These are phyloP conservation scores for Moesziomyces parantarcticus DNA, from an alignment of 1,284 basidiomycete genomes.

Conservation along the genomic window DNA sequence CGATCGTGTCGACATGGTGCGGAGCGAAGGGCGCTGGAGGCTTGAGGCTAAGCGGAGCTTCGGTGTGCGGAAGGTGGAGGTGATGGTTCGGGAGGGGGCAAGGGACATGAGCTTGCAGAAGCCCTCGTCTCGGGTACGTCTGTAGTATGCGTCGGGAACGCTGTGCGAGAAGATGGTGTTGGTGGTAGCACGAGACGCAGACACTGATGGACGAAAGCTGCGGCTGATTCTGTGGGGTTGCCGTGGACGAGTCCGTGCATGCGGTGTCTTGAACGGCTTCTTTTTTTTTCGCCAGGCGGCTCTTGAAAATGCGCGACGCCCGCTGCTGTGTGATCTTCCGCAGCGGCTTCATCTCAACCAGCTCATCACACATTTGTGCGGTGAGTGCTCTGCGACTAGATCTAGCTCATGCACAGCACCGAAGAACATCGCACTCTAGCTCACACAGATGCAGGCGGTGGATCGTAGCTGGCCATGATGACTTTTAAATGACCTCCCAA, in stretches of 20 bases:
- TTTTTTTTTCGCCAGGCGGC: background rate
- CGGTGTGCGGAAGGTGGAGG: slow-evolving; percentile 13
- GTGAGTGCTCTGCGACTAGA: background rate
- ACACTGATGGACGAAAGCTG: too few species aligned
- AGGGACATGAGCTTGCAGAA: background rate
- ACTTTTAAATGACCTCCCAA: slow-evolving; percentile 23
- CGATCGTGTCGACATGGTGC: slow-evolving; percentile 16
- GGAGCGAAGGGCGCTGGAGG: background rate
- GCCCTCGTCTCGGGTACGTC: too few species aligned
- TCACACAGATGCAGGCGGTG: background rate
- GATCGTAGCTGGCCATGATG: background rate
- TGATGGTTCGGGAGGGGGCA: background rate
- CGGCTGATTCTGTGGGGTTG: slow-evolving; percentile 1
- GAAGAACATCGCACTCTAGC: background rate
- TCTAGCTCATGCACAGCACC: background rate
- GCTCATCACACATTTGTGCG: background rate
- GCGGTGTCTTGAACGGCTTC: slow-evolving; percentile 22
- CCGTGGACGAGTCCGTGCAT: slow-evolving; percentile 6
- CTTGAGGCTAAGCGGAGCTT: background rate
- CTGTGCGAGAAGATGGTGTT: background rate
- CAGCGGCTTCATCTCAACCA: background rate
- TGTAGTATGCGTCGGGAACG: too few species aligned
- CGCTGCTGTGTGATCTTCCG: too few species aligned
- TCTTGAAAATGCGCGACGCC: background rate
- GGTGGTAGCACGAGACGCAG: background rate